phyloP scores from a whole-genome alignment of 2,329 filamentous ascomycete species.

The Fusarium avenaceum region DNA sequence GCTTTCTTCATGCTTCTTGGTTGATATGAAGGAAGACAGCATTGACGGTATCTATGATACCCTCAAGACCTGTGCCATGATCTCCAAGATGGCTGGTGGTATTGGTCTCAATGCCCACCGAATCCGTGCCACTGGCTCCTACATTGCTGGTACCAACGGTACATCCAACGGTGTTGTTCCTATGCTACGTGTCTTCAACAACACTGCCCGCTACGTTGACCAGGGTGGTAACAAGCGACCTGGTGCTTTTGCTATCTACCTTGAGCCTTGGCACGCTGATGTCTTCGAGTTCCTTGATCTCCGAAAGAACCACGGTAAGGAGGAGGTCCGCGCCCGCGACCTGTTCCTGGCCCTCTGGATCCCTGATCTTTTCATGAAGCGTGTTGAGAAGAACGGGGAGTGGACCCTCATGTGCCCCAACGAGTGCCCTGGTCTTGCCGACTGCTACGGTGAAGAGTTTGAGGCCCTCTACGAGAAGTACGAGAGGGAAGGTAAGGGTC shows the following conservation, averaged over 20 bases:
- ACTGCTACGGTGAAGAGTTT: slow-evolving; percentile 98
- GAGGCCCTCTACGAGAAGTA: slow-evolving; percentile 95
- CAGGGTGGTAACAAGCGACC: slow-evolving; percentile 99
- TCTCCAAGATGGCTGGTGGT: slow-evolving; percentile 98
- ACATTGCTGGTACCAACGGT: slow-evolving; percentile 97
- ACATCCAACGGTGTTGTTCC: slow-evolving; percentile 97
- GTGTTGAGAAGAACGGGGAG: slow-evolving; percentile 94
- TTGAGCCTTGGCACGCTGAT: slow-evolving; percentile 99
- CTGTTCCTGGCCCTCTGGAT: slow-evolving; percentile 99
- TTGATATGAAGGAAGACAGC: slow-evolving; percentile 99
- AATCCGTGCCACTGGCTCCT: slow-evolving; percentile 96
- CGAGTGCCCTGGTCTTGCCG: slow-evolving; percentile 93
- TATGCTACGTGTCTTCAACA: slow-evolving; percentile 99
- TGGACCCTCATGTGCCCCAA: slow-evolving; percentile 99
- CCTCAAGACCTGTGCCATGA: slow-evolving; percentile 99
- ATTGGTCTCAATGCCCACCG: slow-evolving; percentile 97
- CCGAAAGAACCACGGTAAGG: slow-evolving; percentile 99
- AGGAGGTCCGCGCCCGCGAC: slow-evolving; percentile 96
- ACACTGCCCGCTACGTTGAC: slow-evolving; percentile 98
- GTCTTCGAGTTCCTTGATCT: slow-evolving; percentile 98
- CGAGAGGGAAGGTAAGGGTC: slow-evolving; percentile 87
- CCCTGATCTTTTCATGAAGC: slow-evolving; percentile 99
- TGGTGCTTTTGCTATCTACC: slow-evolving; percentile 97
- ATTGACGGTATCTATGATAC: slow-evolving; percentile 99
- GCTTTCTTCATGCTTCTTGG: slow-evolving; percentile 97